A percentile compares a stretch with the other conserved stretches of the same genome.
phyloP scores from a whole-genome alignment of 73 alveolate species.

The Paramecium primaurelia region DNA sequence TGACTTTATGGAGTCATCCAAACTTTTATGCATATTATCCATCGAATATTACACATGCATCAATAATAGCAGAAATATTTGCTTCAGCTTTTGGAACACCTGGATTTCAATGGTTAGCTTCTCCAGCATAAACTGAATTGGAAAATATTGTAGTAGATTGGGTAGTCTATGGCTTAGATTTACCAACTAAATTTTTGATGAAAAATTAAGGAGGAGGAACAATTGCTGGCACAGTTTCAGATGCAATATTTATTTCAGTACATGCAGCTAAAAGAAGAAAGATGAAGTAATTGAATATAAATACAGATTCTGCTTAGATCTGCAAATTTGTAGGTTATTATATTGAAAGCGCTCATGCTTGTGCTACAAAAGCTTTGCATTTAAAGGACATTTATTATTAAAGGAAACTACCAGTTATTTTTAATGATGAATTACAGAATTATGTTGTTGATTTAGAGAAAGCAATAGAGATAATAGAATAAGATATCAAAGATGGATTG shows the following conservation, averaged over 20 bases:
- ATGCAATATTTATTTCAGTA: constrained; percentile 10
- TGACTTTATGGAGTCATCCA: constrained; percentile 58
- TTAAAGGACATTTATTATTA: constrained; percentile 48
- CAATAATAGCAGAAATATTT: constrained; percentile 57
- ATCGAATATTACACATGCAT: constrained; percentile 44
- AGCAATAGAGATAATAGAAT: not conserved
- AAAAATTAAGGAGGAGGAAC: constrained; percentile 61
- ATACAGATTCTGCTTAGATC: not conserved
- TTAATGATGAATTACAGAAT: not conserved
- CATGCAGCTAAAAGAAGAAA: constrained; percentile 57
- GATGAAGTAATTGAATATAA: constrained; percentile 32
- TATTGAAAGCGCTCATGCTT: constrained; percentile 22
- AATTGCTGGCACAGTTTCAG: constrained; percentile 55
- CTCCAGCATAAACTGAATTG: constrained; percentile 61
- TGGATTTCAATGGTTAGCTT: constrained; percentile 55
- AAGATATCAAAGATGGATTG: constrained; percentile 53
- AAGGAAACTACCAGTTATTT: constrained; percentile 19
- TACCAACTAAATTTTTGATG: constrained; percentile 29
- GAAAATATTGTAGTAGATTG: constrained; percentile 61
- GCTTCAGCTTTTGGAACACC: constrained; percentile 62
- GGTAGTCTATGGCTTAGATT: constrained; percentile 39
- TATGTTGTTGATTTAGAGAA: constrained; percentile 29
- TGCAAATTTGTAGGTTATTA: constrained; percentile 49
- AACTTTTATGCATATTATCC: constrained; percentile 58
- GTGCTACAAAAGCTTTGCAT: constrained; percentile 50